phyloP scores from a whole-genome alignment of 768 basidiomycete species.

The Psilocybe azurescens region DNA sequence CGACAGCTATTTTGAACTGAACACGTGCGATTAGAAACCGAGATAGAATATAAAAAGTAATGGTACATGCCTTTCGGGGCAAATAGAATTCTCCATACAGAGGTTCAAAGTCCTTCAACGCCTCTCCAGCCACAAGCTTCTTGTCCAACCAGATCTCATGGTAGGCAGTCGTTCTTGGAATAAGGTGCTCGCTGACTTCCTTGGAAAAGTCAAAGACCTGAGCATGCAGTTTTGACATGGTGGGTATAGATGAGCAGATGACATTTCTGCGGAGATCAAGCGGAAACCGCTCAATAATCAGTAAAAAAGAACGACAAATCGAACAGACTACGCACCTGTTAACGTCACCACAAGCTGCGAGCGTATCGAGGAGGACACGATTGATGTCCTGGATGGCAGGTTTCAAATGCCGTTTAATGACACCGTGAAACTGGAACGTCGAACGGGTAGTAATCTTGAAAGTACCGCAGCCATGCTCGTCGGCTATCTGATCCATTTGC shows the following conservation, averaged over 20 bases:
- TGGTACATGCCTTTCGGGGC: constrained; percentile 83
- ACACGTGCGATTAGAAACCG: constrained; percentile 4
- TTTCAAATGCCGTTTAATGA: constrained; percentile 96
- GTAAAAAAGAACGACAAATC: neutral
- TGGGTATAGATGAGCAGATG: constrained; percentile 89
- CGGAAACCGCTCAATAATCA: neutral
- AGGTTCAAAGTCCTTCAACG: constrained; percentile 93
- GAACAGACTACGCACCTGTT: constrained; percentile 64
- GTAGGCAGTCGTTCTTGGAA: constrained; percentile 92
- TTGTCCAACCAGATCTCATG: constrained; percentile 99
- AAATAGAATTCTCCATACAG: constrained; percentile 98
- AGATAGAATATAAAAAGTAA: neutral
- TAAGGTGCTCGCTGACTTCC: constrained; percentile 80
- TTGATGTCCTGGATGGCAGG: constrained; percentile 97
- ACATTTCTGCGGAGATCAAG: constrained; percentile 69
- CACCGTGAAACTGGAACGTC: constrained; percentile 99
- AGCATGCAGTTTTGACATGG: constrained; percentile 83
- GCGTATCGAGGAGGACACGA: constrained; percentile 86
- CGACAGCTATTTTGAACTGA: constrained; percentile 96
- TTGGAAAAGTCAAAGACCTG: constrained; percentile 87
- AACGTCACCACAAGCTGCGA: constrained; percentile 98
- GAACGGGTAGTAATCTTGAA: constrained; percentile 98
- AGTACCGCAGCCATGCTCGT: constrained; percentile 91
- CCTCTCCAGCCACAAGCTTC: constrained; percentile 93
- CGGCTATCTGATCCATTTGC: constrained; percentile 94